Conservation (phyloP, 1,284 basidiomycete genomes). For the Heterobasidion occidentale region DNA sequence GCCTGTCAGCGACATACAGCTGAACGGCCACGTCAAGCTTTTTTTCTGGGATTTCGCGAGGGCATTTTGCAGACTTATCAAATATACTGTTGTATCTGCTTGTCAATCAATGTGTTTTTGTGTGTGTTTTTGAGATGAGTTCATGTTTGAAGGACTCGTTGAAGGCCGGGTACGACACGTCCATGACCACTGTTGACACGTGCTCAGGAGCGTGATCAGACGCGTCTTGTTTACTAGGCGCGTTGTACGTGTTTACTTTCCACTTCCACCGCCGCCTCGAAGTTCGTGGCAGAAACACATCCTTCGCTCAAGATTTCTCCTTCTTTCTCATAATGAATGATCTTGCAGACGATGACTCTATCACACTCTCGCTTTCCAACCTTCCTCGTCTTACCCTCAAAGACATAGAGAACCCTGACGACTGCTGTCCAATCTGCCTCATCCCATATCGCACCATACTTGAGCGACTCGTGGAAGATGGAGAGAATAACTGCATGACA, state of each 20-base stretch:
- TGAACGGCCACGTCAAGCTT: neutral
- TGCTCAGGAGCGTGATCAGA: neutral
- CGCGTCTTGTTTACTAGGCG: constrained; percentile 1
- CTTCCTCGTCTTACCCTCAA: constrained; percentile 37
- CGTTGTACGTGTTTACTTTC: neutral
- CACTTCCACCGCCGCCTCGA: neutral
- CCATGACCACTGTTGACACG: neutral
- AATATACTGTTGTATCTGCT: no score
- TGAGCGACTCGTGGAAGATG: constrained; percentile 16
- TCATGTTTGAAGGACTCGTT: no score
- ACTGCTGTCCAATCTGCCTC: constrained; percentile 59
- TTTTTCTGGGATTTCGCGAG: neutral
- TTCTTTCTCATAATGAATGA: neutral
- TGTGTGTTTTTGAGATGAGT: no score
- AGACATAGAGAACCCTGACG: constrained; percentile 34
- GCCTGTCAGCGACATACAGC: constrained; percentile 54
- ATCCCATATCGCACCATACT: constrained; percentile 39
- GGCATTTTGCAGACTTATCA: neutral
- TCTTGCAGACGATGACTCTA: neutral
- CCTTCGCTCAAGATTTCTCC: no score
- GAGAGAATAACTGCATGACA: constrained; percentile 35
- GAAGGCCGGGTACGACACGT: no score
- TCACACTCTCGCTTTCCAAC: constrained; percentile 21
- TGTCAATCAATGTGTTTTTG: no score
- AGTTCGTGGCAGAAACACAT: no score